Percentiles rank a stretch among this genome's conserved stretches.
Evolutionary conservation across 2,329 filamentous ascomycete species (phyloP).

Genomic region (Hypoxylon sp.): DNA sequence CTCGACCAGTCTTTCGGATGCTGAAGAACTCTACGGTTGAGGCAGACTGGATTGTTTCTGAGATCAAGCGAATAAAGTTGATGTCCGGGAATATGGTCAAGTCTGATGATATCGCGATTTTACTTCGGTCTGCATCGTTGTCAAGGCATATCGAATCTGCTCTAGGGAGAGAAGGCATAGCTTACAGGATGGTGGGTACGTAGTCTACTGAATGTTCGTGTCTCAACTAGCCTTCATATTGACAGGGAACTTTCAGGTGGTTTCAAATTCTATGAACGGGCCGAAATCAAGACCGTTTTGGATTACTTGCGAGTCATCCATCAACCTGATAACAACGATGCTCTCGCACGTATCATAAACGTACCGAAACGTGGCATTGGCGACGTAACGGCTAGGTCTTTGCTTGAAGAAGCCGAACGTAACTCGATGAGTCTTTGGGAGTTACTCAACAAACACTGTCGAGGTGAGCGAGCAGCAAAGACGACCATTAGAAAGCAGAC

Average conservation of each 20-base stretch:
- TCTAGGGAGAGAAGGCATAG: slow-evolving; percentile 83
- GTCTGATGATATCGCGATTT: slow-evolving; percentile 84
- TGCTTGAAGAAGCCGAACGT: slow-evolving; percentile 83
- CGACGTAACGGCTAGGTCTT: slow-evolving; percentile 78
- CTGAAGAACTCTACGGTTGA: slow-evolving; percentile 79
- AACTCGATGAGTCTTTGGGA: slow-evolving; percentile 81
- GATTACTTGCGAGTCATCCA: slow-evolving; percentile 91
- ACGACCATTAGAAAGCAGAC: slow-evolving; percentile 66
- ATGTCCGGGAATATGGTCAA: slow-evolving; percentile 82
- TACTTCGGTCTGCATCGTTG: slow-evolving; percentile 86
- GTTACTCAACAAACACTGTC: slow-evolving; percentile 72
- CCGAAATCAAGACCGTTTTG: slow-evolving; percentile 87
- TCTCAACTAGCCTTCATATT: slow-evolving; percentile 6
- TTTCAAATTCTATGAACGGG: slow-evolving; percentile 90
- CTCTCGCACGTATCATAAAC: slow-evolving; percentile 86
- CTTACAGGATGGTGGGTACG: slow-evolving; percentile 90
- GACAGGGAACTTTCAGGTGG: slow-evolving; percentile 64
- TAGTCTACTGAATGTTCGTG: slow-evolving; percentile 28
- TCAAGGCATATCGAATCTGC: slow-evolving; percentile 89
- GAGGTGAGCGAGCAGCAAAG: slow-evolving; percentile 63
- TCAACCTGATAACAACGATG: slow-evolving; percentile 89
- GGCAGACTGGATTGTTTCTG: slow-evolving; percentile 88
- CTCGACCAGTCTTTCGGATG: slow-evolving; percentile 83
- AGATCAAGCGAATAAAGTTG: slow-evolving; percentile 79
- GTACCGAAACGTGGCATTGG: slow-evolving; percentile 85